Base-by-base conservation (phyloP, 2,329 filamentous ascomycete genomes). In the Penicillium sp. region DNA sequence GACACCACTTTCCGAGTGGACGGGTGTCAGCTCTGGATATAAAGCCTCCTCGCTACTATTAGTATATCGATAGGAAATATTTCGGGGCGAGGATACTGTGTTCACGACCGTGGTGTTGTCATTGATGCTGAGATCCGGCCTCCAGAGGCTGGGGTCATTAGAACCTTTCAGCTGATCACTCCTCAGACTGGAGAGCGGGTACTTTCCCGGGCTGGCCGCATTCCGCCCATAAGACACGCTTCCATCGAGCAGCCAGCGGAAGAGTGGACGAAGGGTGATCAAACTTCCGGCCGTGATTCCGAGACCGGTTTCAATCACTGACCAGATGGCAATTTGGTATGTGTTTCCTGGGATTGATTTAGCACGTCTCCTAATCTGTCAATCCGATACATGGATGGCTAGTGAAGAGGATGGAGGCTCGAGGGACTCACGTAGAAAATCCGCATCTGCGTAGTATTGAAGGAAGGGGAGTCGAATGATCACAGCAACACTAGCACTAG, bases 191-290 rank as follows among this genome's bases (percentile, higher is more conserved):
- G 57, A 62, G 14, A 56, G 33, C 33, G 54, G 51, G 11, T 58
- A 60, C 19, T 43, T 45, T 37, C 30, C 26, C 13, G 26, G 19
- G 28, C 26, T 35, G 6, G 28, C 43, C 19, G 42, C 33, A 30
- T 58, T 55, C 11, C 45, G 28, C 11, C 28, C 30, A 16, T 53
- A 56, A n/a, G 56, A n/a, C 25, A 45, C 40, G 13, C 40, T 56
- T n/a, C 38, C 55, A 35, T 65, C 61, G 5, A 66, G 49, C 2
- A 65, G 38, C 64, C 65, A 63, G 28, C 65, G 76, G 25, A 82
- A 70, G 0, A 83, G 71, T 0, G 81, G 81, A 0, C 79, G 77
- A 1, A 82, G 71, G 0, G 79, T 81, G 7, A 79, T 79, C n/a
- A 82, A 71, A 57, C 75, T 78, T 2, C 76, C 78, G 6, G 81